Percentiles rank a stretch among this genome's conserved stretches.
Conservation (phyloP, 2,329 filamentous ascomycete genomes). For the Colletotrichum simmondsii region DNA sequence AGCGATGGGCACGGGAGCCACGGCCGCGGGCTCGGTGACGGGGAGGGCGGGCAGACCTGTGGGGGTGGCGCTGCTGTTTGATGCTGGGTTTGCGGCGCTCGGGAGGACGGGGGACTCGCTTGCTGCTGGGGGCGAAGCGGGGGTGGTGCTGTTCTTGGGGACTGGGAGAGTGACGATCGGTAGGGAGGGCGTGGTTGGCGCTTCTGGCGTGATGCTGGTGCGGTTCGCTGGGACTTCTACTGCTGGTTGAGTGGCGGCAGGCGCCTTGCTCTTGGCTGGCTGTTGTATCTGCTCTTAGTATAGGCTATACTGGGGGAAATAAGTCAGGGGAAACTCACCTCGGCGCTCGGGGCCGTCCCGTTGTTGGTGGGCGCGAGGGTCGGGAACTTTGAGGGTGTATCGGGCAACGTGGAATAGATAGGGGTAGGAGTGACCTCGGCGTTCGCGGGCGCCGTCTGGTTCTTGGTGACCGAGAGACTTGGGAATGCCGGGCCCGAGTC, state of each 20-base stretch:
- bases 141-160: background rate
- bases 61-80: background rate
- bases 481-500: background rate
- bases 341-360: background rate
- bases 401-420: background rate
- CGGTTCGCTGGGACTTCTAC: background rate
- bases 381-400: background rate
- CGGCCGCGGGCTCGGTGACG: slow-evolving; percentile 8
- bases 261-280: background rate
- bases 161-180: background rate
- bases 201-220: slow-evolving; percentile 24
- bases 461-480: background rate
- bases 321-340: background rate
- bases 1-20: slow-evolving; percentile 1
- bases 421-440: background rate
- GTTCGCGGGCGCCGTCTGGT: background rate
- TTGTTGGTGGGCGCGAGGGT: slow-evolving; percentile 10
- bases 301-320: too few relatives aligned
- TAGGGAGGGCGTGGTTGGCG: background rate
- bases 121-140: background rate
- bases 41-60: slow-evolving; percentile 6
- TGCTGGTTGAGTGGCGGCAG: background rate
- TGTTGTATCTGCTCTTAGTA: background rate
- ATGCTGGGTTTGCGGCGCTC: background rate
- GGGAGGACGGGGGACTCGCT: background rate